Evolutionary conservation across 2,329 filamentous ascomycete species (phyloP), one percentile per base, ranked within the genome.

Genomic region (Cladophialophora psammophila): DNA sequence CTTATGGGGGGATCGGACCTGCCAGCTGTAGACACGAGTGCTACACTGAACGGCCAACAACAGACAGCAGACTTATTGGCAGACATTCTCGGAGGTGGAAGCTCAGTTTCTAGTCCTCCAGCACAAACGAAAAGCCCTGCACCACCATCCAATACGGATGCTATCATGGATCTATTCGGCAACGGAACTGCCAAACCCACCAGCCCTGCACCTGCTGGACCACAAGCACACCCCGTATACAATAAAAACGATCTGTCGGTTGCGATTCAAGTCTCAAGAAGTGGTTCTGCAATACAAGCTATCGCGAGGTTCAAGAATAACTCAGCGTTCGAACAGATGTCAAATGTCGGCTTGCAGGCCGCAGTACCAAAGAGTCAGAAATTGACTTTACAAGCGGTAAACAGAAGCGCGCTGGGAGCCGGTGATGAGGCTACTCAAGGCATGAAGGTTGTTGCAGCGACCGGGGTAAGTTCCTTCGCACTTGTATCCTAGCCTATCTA

Each of bases 331-430:
- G 85, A 84, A 13, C 81, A 83, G 13, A 83, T 98, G 57, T 89
- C 89, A 15, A 87, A 86, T 54, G 91, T 98, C 35, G 92, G 92
- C 32, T 79, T 99, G 71, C 95, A 99, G 78, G 95, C 94, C 52
- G 95, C 95, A 0, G 95, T 99, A 62, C 95, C 95, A 8, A 99
- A 98, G 81, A 93, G 91, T 53, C 95, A 99, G 80, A 97, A 95
- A 78, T 81, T 99, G 74, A 93, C 97, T 77, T 82, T 99, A 71
- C 90, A 96, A 77, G 92, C 90, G 66, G 97, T 99, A 72, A 96
- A 92, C 72, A 92, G 88, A 71, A 82, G 89, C 4, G 92, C 96
- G 36, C 77, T 99, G 52, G 87, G 84, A 12, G 88, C 89, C 6
- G 92, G 92, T 13, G 87, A 90, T 50, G 93, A 97, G 76, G 94